Percentiles rank a stretch among this genome's conserved stretches.
Conservation (phyloP, 352 stramenopile genomes). For the Thalassiosira livingstoniorum region DNA sequence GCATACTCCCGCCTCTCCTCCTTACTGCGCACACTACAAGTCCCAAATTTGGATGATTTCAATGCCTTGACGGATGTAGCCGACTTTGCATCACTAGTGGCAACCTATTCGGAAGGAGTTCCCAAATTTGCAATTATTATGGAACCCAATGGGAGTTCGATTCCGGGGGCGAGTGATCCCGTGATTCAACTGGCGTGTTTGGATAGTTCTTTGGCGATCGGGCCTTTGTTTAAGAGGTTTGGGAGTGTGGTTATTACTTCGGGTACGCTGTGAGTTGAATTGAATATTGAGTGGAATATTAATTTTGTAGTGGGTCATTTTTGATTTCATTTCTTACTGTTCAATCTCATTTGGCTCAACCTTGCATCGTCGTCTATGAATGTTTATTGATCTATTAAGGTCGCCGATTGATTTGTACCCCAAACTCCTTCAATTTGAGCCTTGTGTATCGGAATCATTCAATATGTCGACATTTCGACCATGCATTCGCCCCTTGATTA, state of each 20-base stretch:
- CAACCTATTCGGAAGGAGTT: constrained; percentile 94
- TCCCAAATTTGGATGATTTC: constrained; percentile 97
- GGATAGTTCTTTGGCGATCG: constrained; percentile 97
- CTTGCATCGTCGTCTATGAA: no score
- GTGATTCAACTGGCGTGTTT: constrained; percentile 95
- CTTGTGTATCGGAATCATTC: constrained; percentile 94
- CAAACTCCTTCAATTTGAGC: constrained; percentile 97
- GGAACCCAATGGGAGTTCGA: constrained; percentile 92
- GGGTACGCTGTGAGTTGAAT: constrained; percentile 96
- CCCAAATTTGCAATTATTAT: constrained; percentile 96
- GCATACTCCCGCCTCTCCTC: constrained; percentile 97
- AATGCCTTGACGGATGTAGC: constrained; percentile 94
- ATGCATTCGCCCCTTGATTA: constrained; percentile 97
- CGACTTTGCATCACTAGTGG: constrained; percentile 96
- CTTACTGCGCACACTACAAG: constrained; percentile 94
- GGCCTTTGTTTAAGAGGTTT: constrained; percentile 97
- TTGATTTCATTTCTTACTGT: no score
- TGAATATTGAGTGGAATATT: no score
- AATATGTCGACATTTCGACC: constrained; percentile 98
- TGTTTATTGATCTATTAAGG: no score
- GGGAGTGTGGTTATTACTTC: constrained; percentile 90
- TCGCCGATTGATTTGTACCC: constrained; percentile 99
- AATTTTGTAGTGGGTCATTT: no score
- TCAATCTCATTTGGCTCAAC: no score
- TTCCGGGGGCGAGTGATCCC: constrained; percentile 84